Conservation (phyloP, 495 filamentous ascomycete species). For the Peziza echinospora region DNA sequence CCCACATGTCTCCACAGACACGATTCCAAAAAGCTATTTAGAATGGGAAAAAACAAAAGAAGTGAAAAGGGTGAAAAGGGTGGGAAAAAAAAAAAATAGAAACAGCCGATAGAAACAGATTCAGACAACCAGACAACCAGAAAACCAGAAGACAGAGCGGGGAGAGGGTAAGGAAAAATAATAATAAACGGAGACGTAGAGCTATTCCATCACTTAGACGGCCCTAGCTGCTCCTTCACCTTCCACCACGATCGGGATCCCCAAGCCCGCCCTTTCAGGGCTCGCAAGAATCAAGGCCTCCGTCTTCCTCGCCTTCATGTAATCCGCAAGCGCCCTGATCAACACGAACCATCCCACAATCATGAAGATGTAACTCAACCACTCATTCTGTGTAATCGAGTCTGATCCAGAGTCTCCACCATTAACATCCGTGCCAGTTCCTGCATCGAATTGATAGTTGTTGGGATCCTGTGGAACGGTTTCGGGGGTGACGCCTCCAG, state of each 20-base stretch:
- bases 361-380: conserved; percentile 86
- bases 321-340: conserved; percentile 75
- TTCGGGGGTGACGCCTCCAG: conserved; percentile 27
- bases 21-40: too few relatives aligned
- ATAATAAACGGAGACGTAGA: too few relatives aligned
- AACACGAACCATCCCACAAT: conserved; percentile 96
- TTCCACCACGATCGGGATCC: conserved; percentile 70
- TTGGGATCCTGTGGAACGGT: conserved; percentile 64
- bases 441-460: conserved; percentile 67
- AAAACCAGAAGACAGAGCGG: too few relatives aligned
- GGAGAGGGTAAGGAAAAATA: too few relatives aligned
- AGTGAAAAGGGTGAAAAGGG: too few relatives aligned
- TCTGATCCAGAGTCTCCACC: conserved; percentile 18
- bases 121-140: too few relatives aligned
- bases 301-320: conserved; percentile 63
- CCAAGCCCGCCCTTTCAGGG: conserved; percentile 60
- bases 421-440: conserved; percentile 29
- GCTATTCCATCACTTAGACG: conserved; percentile 34
- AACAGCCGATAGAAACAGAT: too few relatives aligned
- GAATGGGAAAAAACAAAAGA: too few relatives aligned
- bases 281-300: conserved; percentile 86
- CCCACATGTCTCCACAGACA: too few relatives aligned
- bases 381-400: conserved; percentile 51
- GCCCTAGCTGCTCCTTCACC: conserved; percentile 64
- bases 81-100: too few relatives aligned